Evolutionary conservation across 1,139 yeast genomes (phyloP).

Genomic region (Blastobotrys persicus): DNA sequence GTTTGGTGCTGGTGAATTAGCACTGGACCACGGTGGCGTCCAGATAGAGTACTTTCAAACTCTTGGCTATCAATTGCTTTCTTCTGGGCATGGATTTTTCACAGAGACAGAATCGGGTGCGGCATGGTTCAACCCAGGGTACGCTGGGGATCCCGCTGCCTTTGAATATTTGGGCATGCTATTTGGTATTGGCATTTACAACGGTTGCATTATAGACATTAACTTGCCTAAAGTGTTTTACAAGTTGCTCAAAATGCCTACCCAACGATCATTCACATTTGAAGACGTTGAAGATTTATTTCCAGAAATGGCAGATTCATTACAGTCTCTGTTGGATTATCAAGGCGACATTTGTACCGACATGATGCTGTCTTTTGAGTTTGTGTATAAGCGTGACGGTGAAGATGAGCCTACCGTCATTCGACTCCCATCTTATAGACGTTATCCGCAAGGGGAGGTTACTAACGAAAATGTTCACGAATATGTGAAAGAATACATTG

Average conservation of each 20-base stretch:
- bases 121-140: slow-evolving; percentile 29
- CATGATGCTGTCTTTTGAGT: slow-evolving; percentile 20
- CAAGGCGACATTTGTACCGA: slow-evolving; percentile 11
- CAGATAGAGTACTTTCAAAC: slow-evolving; percentile 32
- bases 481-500: slow-evolving; percentile 22
- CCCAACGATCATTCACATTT: not conserved
- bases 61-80: slow-evolving; percentile 24
- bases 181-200: slow-evolving; percentile 32
- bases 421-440: slow-evolving; percentile 20
- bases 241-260: slow-evolving; percentile 16
- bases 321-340: slow-evolving; percentile 7
- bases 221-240: slow-evolving; percentile 29
- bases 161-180: slow-evolving; percentile 28
- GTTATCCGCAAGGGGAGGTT: slow-evolving; percentile 18
- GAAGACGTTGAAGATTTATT: slow-evolving; percentile 17
- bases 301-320: slow-evolving; percentile 16
- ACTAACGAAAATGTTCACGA: slow-evolving; percentile 20
- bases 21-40: slow-evolving; percentile 35
- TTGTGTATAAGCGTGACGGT: slow-evolving; percentile 13
- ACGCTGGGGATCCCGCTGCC: slow-evolving; percentile 17
- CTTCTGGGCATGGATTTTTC: slow-evolving; percentile 21
- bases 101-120: slow-evolving; percentile 22
- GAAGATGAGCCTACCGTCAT: slow-evolving; percentile 10
- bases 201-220: slow-evolving; percentile 31
- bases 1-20: slow-evolving; percentile 28